Percentiles rank a stretch among this genome's conserved stretches.
Conservation (phyloP, 176 grass and related monocot genomes). For the Bromus sterilis region DNA sequence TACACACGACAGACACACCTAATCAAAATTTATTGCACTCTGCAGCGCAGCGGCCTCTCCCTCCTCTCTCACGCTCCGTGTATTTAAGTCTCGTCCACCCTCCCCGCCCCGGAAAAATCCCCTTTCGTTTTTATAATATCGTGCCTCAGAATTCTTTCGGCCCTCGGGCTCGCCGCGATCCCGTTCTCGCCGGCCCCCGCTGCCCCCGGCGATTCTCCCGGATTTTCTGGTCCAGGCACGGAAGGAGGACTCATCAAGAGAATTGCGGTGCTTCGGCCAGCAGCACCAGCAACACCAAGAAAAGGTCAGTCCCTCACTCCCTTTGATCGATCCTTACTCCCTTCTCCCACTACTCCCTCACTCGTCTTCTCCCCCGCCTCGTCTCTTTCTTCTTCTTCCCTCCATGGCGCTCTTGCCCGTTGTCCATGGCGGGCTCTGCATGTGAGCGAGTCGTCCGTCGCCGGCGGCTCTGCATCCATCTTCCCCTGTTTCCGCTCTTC, state of each 20-base stretch:
- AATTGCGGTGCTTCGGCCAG: conserved; percentile 16
- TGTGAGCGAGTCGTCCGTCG: neutral
- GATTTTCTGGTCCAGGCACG: neutral
- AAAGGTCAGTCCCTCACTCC: conserved; percentile 18
- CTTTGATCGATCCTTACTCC: neutral
- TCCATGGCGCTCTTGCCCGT: neutral
- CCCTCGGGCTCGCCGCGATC: conserved; percentile 44
- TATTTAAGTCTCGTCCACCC: neutral
- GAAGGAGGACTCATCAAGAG: neutral
- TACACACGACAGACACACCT: neutral
- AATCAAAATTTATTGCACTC: conserved; percentile 41
- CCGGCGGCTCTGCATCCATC: neutral
- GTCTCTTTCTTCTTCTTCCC: neutral
- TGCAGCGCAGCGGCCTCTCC: too few species aligned
- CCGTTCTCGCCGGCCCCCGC: conserved; percentile 15
- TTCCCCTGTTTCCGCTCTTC: neutral
- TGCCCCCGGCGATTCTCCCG: conserved; percentile 28
- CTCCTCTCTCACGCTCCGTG: neutral
- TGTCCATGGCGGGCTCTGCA: neutral
- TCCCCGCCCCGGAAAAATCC: neutral
- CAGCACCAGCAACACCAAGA: neutral
- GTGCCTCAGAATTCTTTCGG: conserved; percentile 37
- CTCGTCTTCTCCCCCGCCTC: neutral
- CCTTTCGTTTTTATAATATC: conserved; percentile 22
- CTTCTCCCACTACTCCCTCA: conserved; percentile 12